phyloP scores from a whole-genome alignment of 2,329 filamentous ascomycete genomes.

The Microsporum ferrugineum region DNA sequence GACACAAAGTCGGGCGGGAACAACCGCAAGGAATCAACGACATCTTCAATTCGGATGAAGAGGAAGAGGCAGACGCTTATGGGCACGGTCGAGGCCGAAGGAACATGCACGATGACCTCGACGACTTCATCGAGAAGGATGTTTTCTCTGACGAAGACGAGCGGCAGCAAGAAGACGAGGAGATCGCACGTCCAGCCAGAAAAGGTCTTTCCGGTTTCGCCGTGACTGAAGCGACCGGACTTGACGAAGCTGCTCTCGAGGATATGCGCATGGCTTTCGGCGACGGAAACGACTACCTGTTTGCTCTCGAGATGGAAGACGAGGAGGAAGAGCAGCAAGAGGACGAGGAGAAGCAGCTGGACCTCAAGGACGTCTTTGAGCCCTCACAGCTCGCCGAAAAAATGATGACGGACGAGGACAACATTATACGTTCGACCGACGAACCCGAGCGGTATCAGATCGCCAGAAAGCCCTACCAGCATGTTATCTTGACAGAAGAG shows the following conservation, averaged over 20 bases:
- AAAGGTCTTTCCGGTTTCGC: conserved; percentile 55
- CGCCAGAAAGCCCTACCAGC: conserved; percentile 76
- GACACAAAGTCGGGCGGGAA: conserved; percentile 58
- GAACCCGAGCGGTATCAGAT: conserved; percentile 92
- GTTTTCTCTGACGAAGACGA: conserved; percentile 76
- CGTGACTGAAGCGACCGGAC: conserved; percentile 65
- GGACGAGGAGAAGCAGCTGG: conserved; percentile 69
- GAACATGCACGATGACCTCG: conserved; percentile 64
- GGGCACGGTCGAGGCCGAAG: conserved; percentile 41
- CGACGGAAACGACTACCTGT: conserved; percentile 89
- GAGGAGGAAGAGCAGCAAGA: conserved; percentile 67
- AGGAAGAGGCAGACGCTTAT: conserved; percentile 50
- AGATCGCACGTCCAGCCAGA: conserved; percentile 71
- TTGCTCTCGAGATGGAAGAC: conserved; percentile 81
- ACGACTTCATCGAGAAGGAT: conserved; percentile 95
- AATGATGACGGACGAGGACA: conserved; percentile 90
- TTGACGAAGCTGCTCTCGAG: conserved; percentile 86
- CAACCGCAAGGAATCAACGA: conserved; percentile 64
- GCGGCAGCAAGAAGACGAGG: conserved; percentile 69
- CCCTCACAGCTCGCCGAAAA: conserved; percentile 89
- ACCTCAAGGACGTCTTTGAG: conserved; percentile 96
- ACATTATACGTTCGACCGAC: conserved; percentile 75
- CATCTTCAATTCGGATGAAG: conserved; percentile 93
- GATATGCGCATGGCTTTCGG: conserved; percentile 96
- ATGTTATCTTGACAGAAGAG: conserved; percentile 66